A percentile compares a stretch with the other conserved stretches of the same genome.
Evolutionary conservation across 148 eudicot genomes (phyloP).

Genomic region (Linanthus parryae): DNA sequence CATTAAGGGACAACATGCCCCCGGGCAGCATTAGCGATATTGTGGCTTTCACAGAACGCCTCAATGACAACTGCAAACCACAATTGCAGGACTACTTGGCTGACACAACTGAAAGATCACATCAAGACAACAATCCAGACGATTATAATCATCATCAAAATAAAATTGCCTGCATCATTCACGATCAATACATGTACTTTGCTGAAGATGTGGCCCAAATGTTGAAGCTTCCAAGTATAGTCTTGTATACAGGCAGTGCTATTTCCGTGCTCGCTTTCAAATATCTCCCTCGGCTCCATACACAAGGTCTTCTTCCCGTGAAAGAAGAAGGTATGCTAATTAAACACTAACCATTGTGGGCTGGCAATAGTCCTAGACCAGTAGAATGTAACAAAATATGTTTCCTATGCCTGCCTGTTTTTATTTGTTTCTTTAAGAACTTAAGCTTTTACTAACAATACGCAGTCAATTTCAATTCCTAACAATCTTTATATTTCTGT

Average conservation of each 20-base stretch:
- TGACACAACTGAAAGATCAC: no score
- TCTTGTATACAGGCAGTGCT: constrained; percentile 17
- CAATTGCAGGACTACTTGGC: constrained; percentile 15
- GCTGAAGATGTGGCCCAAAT: constrained; percentile 17
- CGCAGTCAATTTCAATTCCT: no score
- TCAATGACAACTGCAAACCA: constrained; percentile 13
- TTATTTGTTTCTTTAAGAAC: not conserved
- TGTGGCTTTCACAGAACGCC: not conserved
- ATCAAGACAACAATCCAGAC: no score
- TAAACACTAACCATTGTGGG: not conserved
- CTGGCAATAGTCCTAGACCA: not conserved
- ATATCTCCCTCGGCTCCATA: constrained; percentile 3
- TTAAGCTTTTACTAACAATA: not conserved
- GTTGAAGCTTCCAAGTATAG: constrained; percentile 15
- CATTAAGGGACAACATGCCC: constrained; percentile 7
- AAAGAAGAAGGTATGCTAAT: constrained; percentile 13
- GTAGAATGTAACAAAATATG: not conserved
- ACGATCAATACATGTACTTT: constrained; percentile 20
- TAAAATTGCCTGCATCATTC: constrained; percentile 16
- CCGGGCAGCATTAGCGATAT: not conserved
- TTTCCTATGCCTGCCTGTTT: no score
- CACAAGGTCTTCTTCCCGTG: constrained; percentile 10
- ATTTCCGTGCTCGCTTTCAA: constrained; percentile 1
- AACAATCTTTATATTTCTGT: no score
- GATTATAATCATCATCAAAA: not conserved